These are phyloP conservation scores for Rubia occidens DNA, from an alignment of 305 asterid species.

Conservation along the genomic window DNA sequence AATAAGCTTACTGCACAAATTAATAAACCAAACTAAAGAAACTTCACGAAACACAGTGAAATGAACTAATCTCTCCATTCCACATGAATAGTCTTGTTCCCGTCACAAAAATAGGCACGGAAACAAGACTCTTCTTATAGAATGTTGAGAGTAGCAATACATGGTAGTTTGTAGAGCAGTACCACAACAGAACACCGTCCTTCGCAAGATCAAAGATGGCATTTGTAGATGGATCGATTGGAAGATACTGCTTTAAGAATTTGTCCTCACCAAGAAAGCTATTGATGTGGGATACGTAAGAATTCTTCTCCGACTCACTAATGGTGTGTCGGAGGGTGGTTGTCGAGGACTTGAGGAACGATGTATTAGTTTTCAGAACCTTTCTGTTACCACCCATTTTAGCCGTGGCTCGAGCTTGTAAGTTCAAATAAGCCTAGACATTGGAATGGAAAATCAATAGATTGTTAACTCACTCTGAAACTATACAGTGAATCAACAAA, in stretches of 20 bases:
- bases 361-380: slow-evolving; percentile 33
- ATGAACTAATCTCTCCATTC: neutral
- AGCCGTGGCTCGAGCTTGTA: slow-evolving; percentile 53
- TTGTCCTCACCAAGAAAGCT: slow-evolving; percentile 62
- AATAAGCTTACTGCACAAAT: slow-evolving; percentile 70
- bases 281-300: slow-evolving; percentile 81
- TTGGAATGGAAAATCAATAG: neutral
- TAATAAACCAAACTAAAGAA: slow-evolving; percentile 14
- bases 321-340: slow-evolving; percentile 80
- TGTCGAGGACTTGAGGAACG: slow-evolving; percentile 68
- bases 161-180: slow-evolving; percentile 16
- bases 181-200: slow-evolving; percentile 94
- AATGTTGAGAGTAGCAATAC: neutral
- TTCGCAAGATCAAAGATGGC: slow-evolving; percentile 75
- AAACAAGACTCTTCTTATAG: neutral
- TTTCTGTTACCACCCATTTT: slow-evolving; percentile 40
- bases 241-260: slow-evolving; percentile 68
- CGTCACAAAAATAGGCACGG: neutral
- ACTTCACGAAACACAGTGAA: neutral
- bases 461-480: neutral
- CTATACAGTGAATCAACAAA: neutral
- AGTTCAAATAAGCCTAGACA: slow-evolving; percentile 53
- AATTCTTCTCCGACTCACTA: slow-evolving; percentile 74
- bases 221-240: slow-evolving; percentile 65
- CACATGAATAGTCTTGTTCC: neutral